Conservation (phyloP, 2,329 filamentous ascomycete species). For the Mariannaea elegans region DNA sequence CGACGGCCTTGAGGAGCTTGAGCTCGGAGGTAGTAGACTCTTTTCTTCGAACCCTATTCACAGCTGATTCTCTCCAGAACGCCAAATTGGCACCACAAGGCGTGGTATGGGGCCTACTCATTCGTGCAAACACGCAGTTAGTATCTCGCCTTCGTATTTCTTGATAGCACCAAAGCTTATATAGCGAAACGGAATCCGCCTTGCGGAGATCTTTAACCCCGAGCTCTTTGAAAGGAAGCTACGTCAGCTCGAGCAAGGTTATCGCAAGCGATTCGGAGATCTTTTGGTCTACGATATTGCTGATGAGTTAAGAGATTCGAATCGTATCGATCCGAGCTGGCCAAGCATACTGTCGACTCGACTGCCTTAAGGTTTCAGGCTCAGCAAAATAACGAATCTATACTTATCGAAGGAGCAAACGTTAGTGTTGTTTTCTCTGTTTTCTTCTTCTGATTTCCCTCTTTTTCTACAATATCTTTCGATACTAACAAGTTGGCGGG, state of each 20-base stretch:
- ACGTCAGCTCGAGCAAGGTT: slow-evolving; percentile 65
- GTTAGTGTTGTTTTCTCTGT: too few relatives aligned
- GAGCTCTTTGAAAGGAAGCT: slow-evolving; percentile 73
- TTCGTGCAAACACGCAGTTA: neutral
- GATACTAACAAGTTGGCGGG: slow-evolving; percentile 43
- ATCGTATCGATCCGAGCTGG: slow-evolving; percentile 65
- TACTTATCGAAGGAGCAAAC: slow-evolving; percentile 72
- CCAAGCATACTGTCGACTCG: slow-evolving; percentile 71
- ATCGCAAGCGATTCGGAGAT: slow-evolving; percentile 74
- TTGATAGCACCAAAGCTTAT: neutral
- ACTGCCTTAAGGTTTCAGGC: slow-evolving; percentile 69
- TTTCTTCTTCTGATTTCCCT: slow-evolving; percentile 54
- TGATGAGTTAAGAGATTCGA: slow-evolving; percentile 71
- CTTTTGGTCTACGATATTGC: slow-evolving; percentile 73
- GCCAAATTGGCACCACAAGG: slow-evolving; percentile 12
- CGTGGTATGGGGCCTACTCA: slow-evolving; percentile 10
- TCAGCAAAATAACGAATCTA: slow-evolving; percentile 64
- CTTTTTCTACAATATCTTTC: neutral
- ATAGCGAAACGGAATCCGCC: slow-evolving; percentile 11
- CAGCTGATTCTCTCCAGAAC: slow-evolving; percentile 14
- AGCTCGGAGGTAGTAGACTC: slow-evolving; percentile 26
- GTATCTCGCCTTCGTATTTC: neutral
- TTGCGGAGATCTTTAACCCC: slow-evolving; percentile 61
- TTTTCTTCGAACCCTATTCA: neutral
- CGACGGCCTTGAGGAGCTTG: slow-evolving; percentile 25